Base-by-base conservation (phyloP, 495 filamentous ascomycete genomes). In the Hypoxylon fuscum region DNA sequence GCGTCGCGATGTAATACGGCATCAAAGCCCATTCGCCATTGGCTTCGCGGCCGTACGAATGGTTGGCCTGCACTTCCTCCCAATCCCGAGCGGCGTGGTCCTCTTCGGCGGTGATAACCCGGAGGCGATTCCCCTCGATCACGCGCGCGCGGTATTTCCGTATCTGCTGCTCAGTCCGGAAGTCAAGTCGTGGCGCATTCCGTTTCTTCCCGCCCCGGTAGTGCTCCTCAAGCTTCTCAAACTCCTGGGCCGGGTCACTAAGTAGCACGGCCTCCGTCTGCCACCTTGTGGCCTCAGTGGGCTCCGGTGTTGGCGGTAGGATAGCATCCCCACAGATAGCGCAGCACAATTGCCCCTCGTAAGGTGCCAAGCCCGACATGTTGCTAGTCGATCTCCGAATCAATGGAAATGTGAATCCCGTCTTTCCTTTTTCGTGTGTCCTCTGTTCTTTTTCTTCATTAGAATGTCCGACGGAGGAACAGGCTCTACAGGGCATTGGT, bases 311-410 rank as follows among this genome's bases (percentile, higher is more conserved):
- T n/a, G 11, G 17, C 10, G 50, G 34, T 3, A 23, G 3, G 44
- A 65, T 55, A 3, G 9, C 27, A n/a, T 51, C 44, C 18, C 51
- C 50, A 27, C 55, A 60, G 35, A 64, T 59, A 2, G 61, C 35
- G 27, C 61, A 64, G 32, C 54, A 64, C 20, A 59, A 14, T 41
- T 55, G 14, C 6, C 31, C 49, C 18, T 55, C 25, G 6, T 59
- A 46, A 3, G 29, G 22, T 2, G 21, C 22, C 35, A 29, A 10
- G 17, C 21, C 45, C 0, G 49, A 49, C 55, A 59, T 55, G 10
- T 20, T 32, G 18, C 7, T 41, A 35, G 32, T 6, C 32, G 12
- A 35, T 35, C n/a, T n/a, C n/a, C n/a, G n/a, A n/a, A n/a, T n/a
- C n/a, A n/a, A n/a, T n/a, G n/a, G n/a, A n/a, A n/a, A n/a, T n/a